Conservation (phyloP, 208 protist genomes). For the Trichomonas gallinae region DNA sequence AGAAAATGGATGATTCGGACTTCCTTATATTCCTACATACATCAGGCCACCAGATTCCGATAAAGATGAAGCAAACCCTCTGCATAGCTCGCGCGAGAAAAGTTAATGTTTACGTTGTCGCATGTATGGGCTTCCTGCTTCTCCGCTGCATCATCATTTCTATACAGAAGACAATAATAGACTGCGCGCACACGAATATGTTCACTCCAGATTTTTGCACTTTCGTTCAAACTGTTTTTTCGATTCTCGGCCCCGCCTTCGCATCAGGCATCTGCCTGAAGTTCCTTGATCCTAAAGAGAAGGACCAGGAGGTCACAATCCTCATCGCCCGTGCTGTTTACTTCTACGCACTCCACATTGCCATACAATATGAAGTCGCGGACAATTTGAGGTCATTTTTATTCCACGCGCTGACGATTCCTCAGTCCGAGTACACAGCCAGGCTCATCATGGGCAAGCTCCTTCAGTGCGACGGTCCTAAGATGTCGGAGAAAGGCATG, state of each 20-base stretch:
- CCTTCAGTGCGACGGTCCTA: background rate
- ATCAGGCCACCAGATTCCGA: background rate
- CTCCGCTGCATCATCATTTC: background rate
- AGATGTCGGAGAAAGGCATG: background rate
- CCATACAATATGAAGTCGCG: background rate
- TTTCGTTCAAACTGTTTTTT: conserved; percentile 15
- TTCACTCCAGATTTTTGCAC: background rate
- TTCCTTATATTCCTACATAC: background rate
- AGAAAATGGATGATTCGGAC: background rate
- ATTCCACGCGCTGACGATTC: background rate
- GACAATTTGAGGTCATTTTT: background rate
- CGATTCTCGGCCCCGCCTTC: background rate
- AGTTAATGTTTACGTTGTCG: background rate
- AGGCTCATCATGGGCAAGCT: background rate
- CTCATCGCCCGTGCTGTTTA: background rate
- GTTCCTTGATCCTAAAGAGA: background rate
- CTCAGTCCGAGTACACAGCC: background rate
- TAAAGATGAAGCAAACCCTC: background rate
- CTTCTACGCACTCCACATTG: background rate
- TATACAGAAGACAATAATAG: background rate
- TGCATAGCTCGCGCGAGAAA: background rate
- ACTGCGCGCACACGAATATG: background rate
- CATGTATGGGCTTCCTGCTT: background rate
- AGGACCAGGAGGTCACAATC: background rate
- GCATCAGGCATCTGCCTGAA: background rate